Conservation (phyloP, 2,329 filamentous ascomycete genomes). For the Ceratocystis cubensis region DNA sequence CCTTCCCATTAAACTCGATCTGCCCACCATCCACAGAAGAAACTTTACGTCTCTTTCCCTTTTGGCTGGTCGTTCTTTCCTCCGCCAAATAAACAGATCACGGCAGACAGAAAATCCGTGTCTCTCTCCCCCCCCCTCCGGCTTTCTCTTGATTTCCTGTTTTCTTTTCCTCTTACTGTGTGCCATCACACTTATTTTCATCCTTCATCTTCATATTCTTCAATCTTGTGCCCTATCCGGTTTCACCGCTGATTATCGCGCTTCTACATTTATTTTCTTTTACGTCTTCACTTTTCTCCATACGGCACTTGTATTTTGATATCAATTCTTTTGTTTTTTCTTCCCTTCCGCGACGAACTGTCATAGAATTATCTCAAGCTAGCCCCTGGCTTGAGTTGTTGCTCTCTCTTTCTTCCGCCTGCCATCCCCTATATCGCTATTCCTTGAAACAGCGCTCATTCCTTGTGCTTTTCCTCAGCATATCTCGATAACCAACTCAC, state of each 20-base stretch:
- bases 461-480: conserved; percentile 11
- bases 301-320: conserved; percentile 12
- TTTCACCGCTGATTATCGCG: neutral
- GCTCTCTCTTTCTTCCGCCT: neutral
- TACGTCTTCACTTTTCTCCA: neutral
- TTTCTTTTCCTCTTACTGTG: neutral
- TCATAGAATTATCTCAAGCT: conserved; percentile 16
- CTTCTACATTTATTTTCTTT: conserved; percentile 7
- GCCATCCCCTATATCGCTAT: neutral
- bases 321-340: conserved; percentile 7
- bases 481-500: neutral
- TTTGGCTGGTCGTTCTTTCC: neutral
- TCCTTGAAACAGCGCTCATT: conserved; percentile 9
- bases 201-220: neutral
- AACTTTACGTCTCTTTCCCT: neutral
- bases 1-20: neutral
- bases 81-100: conserved; percentile 4
- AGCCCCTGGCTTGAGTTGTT: neutral
- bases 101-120: neutral
- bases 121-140: neutral
- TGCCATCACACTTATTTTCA: neutral
- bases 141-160: neutral
- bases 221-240: neutral
- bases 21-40: neutral
- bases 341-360: conserved; percentile 9